Conservation (phyloP, 2,329 filamentous ascomycete species). For the Cryoendolithus antarcticus region DNA sequence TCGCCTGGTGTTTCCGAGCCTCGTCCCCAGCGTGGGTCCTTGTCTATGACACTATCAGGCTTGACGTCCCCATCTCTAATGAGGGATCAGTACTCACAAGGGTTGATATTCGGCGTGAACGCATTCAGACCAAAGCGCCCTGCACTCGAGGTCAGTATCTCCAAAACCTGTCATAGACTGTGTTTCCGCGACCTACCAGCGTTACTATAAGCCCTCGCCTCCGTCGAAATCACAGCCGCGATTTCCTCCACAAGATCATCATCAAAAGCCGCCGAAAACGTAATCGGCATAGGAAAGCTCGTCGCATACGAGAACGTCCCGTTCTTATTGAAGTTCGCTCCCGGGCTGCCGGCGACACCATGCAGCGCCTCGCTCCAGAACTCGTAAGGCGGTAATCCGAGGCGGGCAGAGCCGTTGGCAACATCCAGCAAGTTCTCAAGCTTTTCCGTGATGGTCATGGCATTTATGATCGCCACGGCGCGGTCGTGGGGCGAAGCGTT, state of each 20-base stretch:
- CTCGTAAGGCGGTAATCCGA: conserved; percentile 46
- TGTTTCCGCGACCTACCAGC: conserved; percentile 26
- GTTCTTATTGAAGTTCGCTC: conserved; percentile 40
- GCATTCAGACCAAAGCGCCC: conserved; percentile 18
- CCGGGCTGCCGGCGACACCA: conserved; percentile 44
- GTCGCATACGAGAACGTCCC: conserved; percentile 49
- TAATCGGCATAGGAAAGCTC: conserved; percentile 52
- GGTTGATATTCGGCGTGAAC: conserved; percentile 51
- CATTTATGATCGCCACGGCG: conserved; percentile 35
- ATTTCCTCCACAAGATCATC: conserved; percentile 47
- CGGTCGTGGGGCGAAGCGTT: conserved; percentile 21
- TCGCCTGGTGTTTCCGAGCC: conserved; percentile 3
- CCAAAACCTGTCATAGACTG: too few species aligned
- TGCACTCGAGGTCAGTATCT: conserved; percentile 43
- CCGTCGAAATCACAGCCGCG: conserved; percentile 43
- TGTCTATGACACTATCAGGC: not conserved
- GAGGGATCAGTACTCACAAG: not conserved
- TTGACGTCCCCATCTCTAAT: too few species aligned
- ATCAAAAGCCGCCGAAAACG: conserved; percentile 51
- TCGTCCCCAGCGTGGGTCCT: conserved; percentile 3
- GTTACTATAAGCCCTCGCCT: conserved; percentile 55
- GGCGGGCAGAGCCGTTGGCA: conserved; percentile 40
- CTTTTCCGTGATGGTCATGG: conserved; percentile 26
- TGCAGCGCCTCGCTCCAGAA: conserved; percentile 54
- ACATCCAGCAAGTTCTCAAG: conserved; percentile 44